Conservation (phyloP, 306 rosid genomes). For the Begonia fuchsioides region DNA sequence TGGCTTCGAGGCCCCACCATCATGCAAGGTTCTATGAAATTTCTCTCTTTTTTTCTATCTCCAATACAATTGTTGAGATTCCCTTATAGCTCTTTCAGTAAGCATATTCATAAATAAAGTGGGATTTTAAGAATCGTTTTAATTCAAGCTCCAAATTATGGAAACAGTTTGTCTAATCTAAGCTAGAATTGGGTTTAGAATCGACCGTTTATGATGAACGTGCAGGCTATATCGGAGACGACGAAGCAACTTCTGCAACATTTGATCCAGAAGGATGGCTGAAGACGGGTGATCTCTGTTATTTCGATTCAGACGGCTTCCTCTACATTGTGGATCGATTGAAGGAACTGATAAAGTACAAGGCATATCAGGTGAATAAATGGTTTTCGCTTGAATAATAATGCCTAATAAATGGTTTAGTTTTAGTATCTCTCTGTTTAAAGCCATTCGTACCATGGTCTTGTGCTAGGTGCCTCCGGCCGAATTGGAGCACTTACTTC, state of each 20-base stretch:
- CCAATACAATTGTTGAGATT: too few species aligned
- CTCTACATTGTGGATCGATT: conserved; percentile 52
- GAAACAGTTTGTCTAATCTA: too few species aligned
- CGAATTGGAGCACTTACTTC: conserved; percentile 35
- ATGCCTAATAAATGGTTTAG: neutral
- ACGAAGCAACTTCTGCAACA: conserved; percentile 46
- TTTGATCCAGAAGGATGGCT: conserved; percentile 66
- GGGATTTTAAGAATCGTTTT: too few species aligned
- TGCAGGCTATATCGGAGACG: conserved; percentile 68
- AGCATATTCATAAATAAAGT: too few species aligned
- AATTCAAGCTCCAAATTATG: too few species aligned
- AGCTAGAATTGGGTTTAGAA: too few species aligned
- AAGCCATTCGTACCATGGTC: neutral
- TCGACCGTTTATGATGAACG: neutral
- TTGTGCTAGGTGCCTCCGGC: conserved; percentile 27
- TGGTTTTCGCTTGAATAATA: neutral
- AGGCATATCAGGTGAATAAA: conserved; percentile 65
- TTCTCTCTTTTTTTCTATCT: too few species aligned
- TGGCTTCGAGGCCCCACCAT: conserved; percentile 78
- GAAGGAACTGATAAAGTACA: conserved; percentile 85
- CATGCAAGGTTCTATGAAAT: conserved; percentile 25
- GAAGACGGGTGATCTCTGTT: conserved; percentile 58
- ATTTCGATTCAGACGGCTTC: conserved; percentile 65
- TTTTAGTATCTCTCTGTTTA: neutral
- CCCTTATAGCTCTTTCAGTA: too few species aligned